Base-by-base conservation (phyloP, 2,329 filamentous ascomycete genomes). In the Phialocephala sp. region DNA sequence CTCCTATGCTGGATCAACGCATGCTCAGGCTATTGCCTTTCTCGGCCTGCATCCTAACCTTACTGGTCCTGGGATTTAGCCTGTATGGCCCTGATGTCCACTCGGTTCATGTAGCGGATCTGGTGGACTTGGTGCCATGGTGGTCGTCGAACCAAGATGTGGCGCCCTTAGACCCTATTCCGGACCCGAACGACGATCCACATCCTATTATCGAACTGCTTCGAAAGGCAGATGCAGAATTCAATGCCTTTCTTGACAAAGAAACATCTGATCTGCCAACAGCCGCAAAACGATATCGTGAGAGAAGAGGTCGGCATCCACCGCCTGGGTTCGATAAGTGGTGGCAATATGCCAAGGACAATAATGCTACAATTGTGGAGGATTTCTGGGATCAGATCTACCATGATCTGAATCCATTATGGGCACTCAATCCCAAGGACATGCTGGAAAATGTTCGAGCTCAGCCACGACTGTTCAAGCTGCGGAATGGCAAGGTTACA, bases 271-370 rank as follows among this genome's bases (percentile, higher is more conserved):
- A 78, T 8, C 75, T 86, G 43, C 72, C 75, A 8, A 73, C 78
- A 24, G 81, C 83, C 1, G 83, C 84, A 8, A 74, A 76, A 8
- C 80, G 80, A 20, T 90, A 89, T 73, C 82, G 87, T 60, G 72
- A 78, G 45, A 80, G 82, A 60, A 80, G 87, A 62, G 86, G 85
- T 12, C 80, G 87, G 15, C 86, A 89, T 68, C 87, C 87, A 1
- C 87, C 87, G 3, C 87, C 87, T 0, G 85, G 84, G 22, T 89
- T 89, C 72, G 84, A 87, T 66, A 76, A 79, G 55, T 89, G 87
- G 87, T 82, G 84, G 69, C 73, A 79, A n/a, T 85, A 84, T 59
- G 87, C 87, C 8, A 69, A 76, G n/a, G 77, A 82, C 15, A 78
- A 80, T 43, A 77, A 85, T 24, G 82, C 83, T 18, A 74, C 87